Conservation (phyloP, 1,139 yeast species). For the Blastobotrys petasosporus region DNA sequence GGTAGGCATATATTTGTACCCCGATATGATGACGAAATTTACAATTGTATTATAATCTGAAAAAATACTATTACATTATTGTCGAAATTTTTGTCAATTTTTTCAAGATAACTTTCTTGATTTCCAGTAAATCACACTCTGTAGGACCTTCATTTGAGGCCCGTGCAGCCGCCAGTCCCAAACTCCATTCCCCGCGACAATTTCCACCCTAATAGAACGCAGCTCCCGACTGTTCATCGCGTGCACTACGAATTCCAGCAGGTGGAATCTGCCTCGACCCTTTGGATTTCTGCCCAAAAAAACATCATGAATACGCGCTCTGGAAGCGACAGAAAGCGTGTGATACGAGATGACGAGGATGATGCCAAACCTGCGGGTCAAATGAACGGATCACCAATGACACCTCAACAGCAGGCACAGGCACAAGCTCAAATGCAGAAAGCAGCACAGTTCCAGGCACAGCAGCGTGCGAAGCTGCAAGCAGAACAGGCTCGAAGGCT, state of each 20-base stretch:
- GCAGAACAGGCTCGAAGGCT: conserved; percentile 3
- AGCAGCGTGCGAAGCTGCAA: conserved; percentile 1
- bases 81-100: no score
- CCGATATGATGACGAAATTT: no score
- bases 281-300: not conserved
- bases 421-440: conserved; percentile 1
- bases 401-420: conserved; percentile 3
- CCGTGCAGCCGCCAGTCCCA: conserved; percentile 1
- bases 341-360: conserved; percentile 29
- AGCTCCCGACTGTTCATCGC: no score
- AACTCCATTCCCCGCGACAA: not conserved
- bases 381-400: not conserved
- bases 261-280: not conserved
- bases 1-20: no score
- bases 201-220: no score
- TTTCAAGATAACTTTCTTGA: no score
- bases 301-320: conserved; percentile 16
- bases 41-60: no score
- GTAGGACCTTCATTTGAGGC: no score
- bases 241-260: not conserved
- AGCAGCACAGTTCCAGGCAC: conserved; percentile 1
- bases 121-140: no score
- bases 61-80: no score
- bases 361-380: conserved; percentile 6
- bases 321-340: conserved; percentile 26